A percentile compares a stretch with the other conserved stretches of the same genome.
Evolutionary conservation across 805 yeast genomes (phyloP).

Genomic region (Pichia phayaonensis): DNA sequence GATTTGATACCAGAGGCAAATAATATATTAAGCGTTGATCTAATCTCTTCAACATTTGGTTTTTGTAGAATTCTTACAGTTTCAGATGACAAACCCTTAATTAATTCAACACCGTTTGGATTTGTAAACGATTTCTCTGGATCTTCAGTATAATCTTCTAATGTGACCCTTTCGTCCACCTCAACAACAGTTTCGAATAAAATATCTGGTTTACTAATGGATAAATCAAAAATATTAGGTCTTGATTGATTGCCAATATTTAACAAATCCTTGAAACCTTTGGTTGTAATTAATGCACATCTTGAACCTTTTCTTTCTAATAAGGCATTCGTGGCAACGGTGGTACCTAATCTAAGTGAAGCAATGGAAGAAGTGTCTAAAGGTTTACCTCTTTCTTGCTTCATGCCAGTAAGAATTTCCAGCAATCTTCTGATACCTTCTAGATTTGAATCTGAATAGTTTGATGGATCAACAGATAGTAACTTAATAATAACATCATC

Average conservation of each 20-base stretch:
- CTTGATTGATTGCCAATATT: conserved; percentile 86
- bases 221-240: conserved; percentile 80
- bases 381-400: conserved; percentile 51
- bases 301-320: conserved; percentile 86
- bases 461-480: conserved; percentile 79
- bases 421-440: conserved; percentile 81
- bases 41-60: conserved; percentile 40
- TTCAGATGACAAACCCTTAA: conserved; percentile 61
- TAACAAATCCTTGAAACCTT: conserved; percentile 78
- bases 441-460: conserved; percentile 83
- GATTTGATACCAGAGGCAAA: conserved; percentile 55
- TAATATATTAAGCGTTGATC: conserved; percentile 33
- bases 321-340: conserved; percentile 91
- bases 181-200: conserved; percentile 73
- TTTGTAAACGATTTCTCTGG: conserved; percentile 32
- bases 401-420: conserved; percentile 45
- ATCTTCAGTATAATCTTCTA: conserved; percentile 73
- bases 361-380: conserved; percentile 57
- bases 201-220: conserved; percentile 64
- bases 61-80: conserved; percentile 30
- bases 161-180: conserved; percentile 82
- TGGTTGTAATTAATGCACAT: conserved; percentile 79
- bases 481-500: conserved; percentile 67
- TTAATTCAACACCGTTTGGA: conserved; percentile 30
- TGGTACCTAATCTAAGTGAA: conserved; percentile 82